A percentile compares a stretch with the other conserved stretches of the same genome.
phyloP scores from a whole-genome alignment of 176 grass and related monocot species.

The Oryza nivara region DNA sequence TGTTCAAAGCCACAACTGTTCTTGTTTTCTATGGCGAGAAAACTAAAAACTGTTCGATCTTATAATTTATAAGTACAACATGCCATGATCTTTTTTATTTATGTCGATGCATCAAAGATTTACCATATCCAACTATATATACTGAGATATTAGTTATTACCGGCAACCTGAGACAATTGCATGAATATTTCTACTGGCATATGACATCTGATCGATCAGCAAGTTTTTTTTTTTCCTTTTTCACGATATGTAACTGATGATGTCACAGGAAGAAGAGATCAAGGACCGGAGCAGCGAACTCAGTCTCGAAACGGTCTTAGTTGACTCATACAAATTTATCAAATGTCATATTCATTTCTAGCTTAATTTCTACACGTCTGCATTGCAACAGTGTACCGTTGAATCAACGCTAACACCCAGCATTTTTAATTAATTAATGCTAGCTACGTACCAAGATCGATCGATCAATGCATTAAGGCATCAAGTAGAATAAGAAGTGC shows the following conservation, averaged over 20 bases:
- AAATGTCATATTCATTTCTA: not conserved
- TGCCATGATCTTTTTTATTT: not conserved
- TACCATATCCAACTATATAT: constrained; percentile 11
- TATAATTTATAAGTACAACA: constrained; percentile 1
- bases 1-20: not conserved
- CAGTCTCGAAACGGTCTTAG: constrained; percentile 29
- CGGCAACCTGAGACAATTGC: not conserved
- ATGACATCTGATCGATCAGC: constrained; percentile 16
- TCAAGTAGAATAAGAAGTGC: not conserved
- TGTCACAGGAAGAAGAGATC: constrained; percentile 12
- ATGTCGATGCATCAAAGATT: constrained; percentile 19
- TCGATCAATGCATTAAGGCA: not conserved
- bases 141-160: constrained; percentile 11
- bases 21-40: not conserved
- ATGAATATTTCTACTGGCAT: not conserved
- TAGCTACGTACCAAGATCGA: not conserved
- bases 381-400: constrained; percentile 24
- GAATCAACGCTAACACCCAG: constrained; percentile 13
- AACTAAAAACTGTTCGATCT: not conserved
- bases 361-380: constrained; percentile 29
- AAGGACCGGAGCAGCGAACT: constrained; percentile 28
- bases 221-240: not conserved
- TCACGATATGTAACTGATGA: constrained; percentile 25
- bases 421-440: constrained; percentile 25
- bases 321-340: constrained; percentile 33